Percentiles rank a stretch among this genome's conserved stretches.
phyloP scores from a whole-genome alignment of 768 basidiomycete genomes.

The Podaxis pistillaris region DNA sequence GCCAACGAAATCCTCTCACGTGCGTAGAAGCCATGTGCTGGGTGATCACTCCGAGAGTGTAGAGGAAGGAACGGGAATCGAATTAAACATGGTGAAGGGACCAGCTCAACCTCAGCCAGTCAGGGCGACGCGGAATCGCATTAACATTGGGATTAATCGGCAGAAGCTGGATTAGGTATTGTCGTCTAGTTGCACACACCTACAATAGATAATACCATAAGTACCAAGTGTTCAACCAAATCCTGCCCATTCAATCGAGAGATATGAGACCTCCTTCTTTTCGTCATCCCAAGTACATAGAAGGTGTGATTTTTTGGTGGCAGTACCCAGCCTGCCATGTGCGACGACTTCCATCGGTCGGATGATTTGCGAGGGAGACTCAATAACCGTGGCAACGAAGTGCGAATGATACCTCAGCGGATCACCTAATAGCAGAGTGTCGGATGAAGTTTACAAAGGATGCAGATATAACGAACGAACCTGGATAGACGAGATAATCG shows the following conservation, averaged over 20 bases:
- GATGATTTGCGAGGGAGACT: slow-evolving; percentile 57
- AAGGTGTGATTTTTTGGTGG: slow-evolving; percentile 94
- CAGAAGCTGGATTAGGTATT: slow-evolving; percentile 46
- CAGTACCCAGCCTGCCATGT: slow-evolving; percentile 92
- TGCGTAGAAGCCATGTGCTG: slow-evolving; percentile 27
- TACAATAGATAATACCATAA: slow-evolving; percentile 1
- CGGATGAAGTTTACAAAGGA: not conserved
- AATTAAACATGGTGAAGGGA: slow-evolving; percentile 26
- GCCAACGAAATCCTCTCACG: slow-evolving; percentile 29
- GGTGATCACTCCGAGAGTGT: slow-evolving; percentile 56
- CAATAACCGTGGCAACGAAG: slow-evolving; percentile 82
- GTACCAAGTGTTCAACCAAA: slow-evolving; percentile 52
- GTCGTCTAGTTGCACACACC: not conserved
- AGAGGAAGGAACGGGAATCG: slow-evolving; percentile 52
- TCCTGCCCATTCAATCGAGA: slow-evolving; percentile 88
- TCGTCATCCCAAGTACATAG: slow-evolving; percentile 86
- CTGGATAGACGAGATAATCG: slow-evolving; percentile 95
- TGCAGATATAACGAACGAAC: slow-evolving; percentile 38
- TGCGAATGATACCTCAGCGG: slow-evolving; percentile 97
- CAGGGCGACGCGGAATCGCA: slow-evolving; percentile 26
- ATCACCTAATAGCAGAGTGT: slow-evolving; percentile 57
- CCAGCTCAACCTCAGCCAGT: slow-evolving; percentile 14
- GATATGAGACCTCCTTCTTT: slow-evolving; percentile 63
- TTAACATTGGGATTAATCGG: slow-evolving; percentile 34
- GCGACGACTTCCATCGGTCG: slow-evolving; percentile 94